phyloP scores from a whole-genome alignment of 2,329 filamentous ascomycete genomes.

The Penicillium psychrosexuale region DNA sequence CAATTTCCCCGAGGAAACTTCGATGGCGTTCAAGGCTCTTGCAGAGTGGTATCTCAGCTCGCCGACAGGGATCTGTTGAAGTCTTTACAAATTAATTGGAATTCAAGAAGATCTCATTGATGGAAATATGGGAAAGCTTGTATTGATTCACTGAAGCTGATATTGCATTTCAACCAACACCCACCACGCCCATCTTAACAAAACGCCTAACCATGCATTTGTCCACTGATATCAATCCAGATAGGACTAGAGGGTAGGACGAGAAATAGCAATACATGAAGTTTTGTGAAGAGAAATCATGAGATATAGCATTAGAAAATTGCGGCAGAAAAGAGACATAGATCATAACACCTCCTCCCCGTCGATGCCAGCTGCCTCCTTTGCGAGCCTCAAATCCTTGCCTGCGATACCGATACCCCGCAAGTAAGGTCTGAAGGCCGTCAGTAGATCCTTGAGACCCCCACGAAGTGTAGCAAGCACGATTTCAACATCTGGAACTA shows the following conservation, averaged over 20 bases:
- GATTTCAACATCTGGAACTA: conserved; percentile 64
- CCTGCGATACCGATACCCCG: conserved; percentile 65
- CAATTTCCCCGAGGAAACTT: not conserved
- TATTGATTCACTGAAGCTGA: not conserved
- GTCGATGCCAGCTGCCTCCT: conserved; percentile 53
- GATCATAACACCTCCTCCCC: conserved; percentile 23
- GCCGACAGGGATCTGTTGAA: not conserved
- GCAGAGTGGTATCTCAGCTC: not conserved
- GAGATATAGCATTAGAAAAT: conserved; percentile 9
- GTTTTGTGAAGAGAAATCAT: conserved; percentile 13
- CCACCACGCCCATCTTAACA: conserved; percentile 4
- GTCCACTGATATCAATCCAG: conserved; percentile 19
- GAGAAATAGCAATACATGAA: conserved; percentile 17
- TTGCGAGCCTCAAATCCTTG: conserved; percentile 70
- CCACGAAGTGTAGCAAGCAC: conserved; percentile 63
- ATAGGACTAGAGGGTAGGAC: conserved; percentile 10
- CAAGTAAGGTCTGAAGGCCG: conserved; percentile 71
- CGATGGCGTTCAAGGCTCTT: not conserved
- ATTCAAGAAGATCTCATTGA: not conserved
- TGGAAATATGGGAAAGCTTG: not conserved
- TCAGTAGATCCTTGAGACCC: conserved; percentile 64
- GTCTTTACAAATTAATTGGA: not conserved
- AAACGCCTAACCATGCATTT: conserved; percentile 32
- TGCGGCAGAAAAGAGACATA: conserved; percentile 2
- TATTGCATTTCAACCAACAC: conserved; percentile 2